Conservation (phyloP, 2,329 filamentous ascomycete genomes). For the Cercospora sesami region DNA sequence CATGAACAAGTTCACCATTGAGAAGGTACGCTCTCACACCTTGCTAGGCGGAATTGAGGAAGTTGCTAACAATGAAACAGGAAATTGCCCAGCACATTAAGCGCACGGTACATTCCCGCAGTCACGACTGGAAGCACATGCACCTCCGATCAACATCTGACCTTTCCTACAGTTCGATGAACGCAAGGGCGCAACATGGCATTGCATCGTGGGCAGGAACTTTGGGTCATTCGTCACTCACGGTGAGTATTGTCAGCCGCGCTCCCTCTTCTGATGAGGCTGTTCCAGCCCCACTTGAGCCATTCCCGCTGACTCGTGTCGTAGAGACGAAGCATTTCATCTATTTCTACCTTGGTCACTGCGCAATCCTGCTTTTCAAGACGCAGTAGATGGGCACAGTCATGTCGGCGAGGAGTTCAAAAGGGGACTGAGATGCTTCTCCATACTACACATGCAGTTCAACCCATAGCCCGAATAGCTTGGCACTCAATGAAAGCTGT, state of each 20-base stretch:
- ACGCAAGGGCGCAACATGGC: conserved; percentile 96
- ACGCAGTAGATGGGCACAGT: conserved; percentile 67
- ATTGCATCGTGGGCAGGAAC: conserved; percentile 97
- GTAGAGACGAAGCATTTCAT: conserved; percentile 99
- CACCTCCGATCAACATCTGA: conserved; percentile 8
- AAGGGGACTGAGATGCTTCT: not conserved
- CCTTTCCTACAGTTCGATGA: conserved; percentile 75
- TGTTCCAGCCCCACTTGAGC: not conserved
- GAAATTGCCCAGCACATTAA: conserved; percentile 97
- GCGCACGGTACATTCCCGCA: conserved; percentile 64
- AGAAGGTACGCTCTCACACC: conserved; percentile 57
- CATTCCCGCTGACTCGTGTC: conserved; percentile 26
- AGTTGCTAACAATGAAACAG: conserved; percentile 48
- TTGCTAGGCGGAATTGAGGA: not conserved
- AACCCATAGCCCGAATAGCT: not conserved
- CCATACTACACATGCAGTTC: not conserved
- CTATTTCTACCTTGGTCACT: conserved; percentile 99
- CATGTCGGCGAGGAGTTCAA: not conserved
- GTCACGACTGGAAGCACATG: not conserved
- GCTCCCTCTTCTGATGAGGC: not conserved
- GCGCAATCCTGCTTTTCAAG: conserved; percentile 97
- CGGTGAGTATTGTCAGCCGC: conserved; percentile 58
- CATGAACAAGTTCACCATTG: conserved; percentile 70
- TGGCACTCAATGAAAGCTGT: not conserved
- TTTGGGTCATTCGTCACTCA: conserved; percentile 99